Base-by-base conservation (phyloP, 1,284 basidiomycete genomes). In the Naganishia liquefaciens region DNA sequence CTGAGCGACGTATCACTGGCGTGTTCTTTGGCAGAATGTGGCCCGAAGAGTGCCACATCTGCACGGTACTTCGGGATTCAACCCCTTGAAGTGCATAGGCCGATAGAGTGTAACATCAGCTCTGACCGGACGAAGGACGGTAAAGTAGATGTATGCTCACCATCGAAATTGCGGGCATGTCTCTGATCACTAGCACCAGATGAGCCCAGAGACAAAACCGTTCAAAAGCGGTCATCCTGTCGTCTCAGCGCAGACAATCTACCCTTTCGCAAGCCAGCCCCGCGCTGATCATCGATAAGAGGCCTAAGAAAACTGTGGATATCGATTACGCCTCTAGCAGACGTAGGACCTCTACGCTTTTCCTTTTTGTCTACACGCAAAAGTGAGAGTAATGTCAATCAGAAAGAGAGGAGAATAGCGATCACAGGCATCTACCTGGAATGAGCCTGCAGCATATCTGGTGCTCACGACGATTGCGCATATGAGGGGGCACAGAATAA, bases 371-470 rank as follows among this genome's bases (percentile, higher is more conserved):
- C 23, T 17, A 15, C 4, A 27, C n/a, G n/a, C n/a, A 27, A 27
- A 27, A 13, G 46, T 19, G 5, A 21, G n/a, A 5, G 44, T 17
- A 46, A 21, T 21, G 44, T 21, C 23, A 7, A 17, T 46, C 44
- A 6, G 19, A 9, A 42, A 42, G 9, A 10, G 10, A 19, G 19
- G 39, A 42, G 39, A 42, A 42, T 42, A 19, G n/a, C n/a, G n/a
- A n/a, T n/a, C n/a, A n/a, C n/a, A 42, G 9, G 39, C 23, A 13
- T 37, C 4, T 5, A 40, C 53, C 40, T 15, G 54, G 54, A 7
- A 54, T 54, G n/a, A 54, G 7, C 19, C 54, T 40, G n/a, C 54
- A 54, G 23, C 54, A 43, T 15, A 54, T 3, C 7, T 17, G 39
- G 13, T 27, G 4, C 27, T 54, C 54, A 27, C 27, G n/a, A 5